Evolutionary conservation across 805 yeast species (phyloP).

Genomic region (Yarrowia alimentaria): DNA sequence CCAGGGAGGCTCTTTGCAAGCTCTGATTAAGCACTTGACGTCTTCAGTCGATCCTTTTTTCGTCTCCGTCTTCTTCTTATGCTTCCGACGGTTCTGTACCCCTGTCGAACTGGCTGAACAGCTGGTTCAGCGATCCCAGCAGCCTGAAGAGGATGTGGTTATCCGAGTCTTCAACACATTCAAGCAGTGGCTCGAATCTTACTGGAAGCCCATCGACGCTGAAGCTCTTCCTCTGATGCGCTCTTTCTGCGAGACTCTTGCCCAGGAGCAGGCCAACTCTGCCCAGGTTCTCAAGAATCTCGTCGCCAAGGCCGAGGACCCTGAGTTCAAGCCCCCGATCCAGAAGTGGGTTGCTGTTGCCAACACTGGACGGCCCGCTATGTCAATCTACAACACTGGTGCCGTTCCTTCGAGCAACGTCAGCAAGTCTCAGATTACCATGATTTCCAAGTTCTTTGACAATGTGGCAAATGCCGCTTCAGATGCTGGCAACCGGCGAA

Average conservation of each 20-base stretch:
- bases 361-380: slow-evolving; percentile 22
- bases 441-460: slow-evolving; percentile 19
- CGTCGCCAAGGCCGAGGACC: slow-evolving; percentile 18
- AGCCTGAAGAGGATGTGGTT: slow-evolving; percentile 40
- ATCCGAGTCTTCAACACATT: slow-evolving; percentile 63
- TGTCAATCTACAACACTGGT: slow-evolving; percentile 25
- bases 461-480: slow-evolving; percentile 7
- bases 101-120: slow-evolving; percentile 67
- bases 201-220: slow-evolving; percentile 56
- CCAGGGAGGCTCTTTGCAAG: slow-evolving; percentile 40
- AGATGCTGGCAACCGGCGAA: slow-evolving; percentile 13
- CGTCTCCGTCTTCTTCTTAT: slow-evolving; percentile 70
- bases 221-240: slow-evolving; percentile 28
- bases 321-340: slow-evolving; percentile 15
- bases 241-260: slow-evolving; percentile 27
- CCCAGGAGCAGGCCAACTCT: slow-evolving; percentile 14
- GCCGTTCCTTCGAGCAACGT: slow-evolving; percentile 31
- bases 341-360: slow-evolving; percentile 24
- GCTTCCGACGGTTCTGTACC: slow-evolving; percentile 68
- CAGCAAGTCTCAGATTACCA: slow-evolving; percentile 36
- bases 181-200: slow-evolving; percentile 85
- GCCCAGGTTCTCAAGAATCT: slow-evolving; percentile 17
- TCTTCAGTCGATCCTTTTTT: slow-evolving; percentile 56
- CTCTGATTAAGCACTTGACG: slow-evolving; percentile 37
- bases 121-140: slow-evolving; percentile 50